Evolutionary conservation across 2,329 filamentous ascomycete species (phyloP), one percentile per base, ranked within the genome.

Genomic region (Ophiocordyceps sinensis): DNA sequence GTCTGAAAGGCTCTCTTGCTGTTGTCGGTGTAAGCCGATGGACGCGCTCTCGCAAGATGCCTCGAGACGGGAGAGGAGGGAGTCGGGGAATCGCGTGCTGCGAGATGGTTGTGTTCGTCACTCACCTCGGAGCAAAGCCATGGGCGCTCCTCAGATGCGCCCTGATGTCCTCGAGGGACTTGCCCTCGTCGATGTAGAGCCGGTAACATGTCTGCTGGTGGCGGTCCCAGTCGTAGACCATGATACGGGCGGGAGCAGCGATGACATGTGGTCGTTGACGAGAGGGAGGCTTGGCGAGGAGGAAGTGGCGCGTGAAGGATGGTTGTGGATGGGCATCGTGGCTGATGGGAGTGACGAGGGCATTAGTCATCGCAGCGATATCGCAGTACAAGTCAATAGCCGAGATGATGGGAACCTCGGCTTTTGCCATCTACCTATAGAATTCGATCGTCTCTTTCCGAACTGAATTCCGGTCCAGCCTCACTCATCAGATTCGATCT

Each of bases 1-100:
- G 71, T 77, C 58, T 86, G 82, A 46, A 81, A 85, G 36, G 80
- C 79, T 45, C 83, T 78, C 65, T 85, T 85, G 58, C 83, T 84
- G 59, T 17, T 41, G 23, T 26, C 19, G 12, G 41, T 43, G 45
- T 53, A 44, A 51, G 47, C 48, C 15, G 23, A 26, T 2, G 23
- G 23, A 26, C n/a, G 30, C 5, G 3, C 12, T 13, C 30, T n/a
- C 11, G 30, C 11, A 5, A 11, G 30, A 31, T 5, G 12, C 5
- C 30, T 31, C 12, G 12, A 31, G 39, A 31, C 13, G 32, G 9
- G 15, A 35, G 30, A 17, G 15, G 3, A n/a, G 23, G 23, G 23
- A 26, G 23, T 7, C 23, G 9, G 9, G 23, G 9, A 26, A 7
- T 3, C 23, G 23, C 23, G 23, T 5, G 23, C 9, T 26, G 15